Conservation (phyloP, 768 basidiomycete species). For the Podaxis rugospora region DNA sequence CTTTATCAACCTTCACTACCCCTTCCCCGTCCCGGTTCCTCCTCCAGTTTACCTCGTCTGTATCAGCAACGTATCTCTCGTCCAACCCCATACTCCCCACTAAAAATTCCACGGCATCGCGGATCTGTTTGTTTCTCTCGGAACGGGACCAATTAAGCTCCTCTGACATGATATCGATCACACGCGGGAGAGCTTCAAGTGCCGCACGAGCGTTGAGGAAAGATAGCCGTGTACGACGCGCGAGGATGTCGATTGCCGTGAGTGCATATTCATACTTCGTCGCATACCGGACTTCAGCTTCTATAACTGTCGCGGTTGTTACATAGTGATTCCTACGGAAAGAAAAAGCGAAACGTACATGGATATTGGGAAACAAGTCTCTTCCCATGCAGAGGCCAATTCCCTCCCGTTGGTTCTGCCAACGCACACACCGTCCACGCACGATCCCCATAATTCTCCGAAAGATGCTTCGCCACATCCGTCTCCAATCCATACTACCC, state of each 20-base stretch:
- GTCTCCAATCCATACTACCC: constrained; percentile 81
- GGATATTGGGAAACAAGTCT: constrained; percentile 71
- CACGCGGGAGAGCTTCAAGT: constrained; percentile 75
- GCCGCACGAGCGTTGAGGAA: constrained; percentile 91
- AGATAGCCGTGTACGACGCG: constrained; percentile 84
- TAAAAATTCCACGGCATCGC: constrained; percentile 60
- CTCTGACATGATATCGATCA: constrained; percentile 87
- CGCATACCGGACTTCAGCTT: constrained; percentile 91
- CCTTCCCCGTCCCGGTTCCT: background rate
- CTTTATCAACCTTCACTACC: background rate
- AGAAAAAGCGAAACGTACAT: constrained; percentile 40
- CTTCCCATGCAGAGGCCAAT: constrained; percentile 85
- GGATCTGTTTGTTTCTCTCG: constrained; percentile 57
- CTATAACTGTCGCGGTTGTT: constrained; percentile 52
- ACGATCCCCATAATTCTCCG: constrained; percentile 93
- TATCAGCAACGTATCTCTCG: constrained; percentile 37
- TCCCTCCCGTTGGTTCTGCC: constrained; percentile 68
- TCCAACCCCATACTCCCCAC: constrained; percentile 83
- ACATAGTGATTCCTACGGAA: background rate
- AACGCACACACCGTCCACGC: constrained; percentile 92
- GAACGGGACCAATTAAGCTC: constrained; percentile 75
- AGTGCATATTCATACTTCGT: constrained; percentile 87
- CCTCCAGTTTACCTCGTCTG: constrained; percentile 15
- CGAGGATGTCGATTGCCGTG: constrained; percentile 90
- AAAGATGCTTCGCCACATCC: constrained; percentile 89